Base-by-base conservation (phyloP, 768 basidiomycete genomes). In the Suillus lakei region DNA sequence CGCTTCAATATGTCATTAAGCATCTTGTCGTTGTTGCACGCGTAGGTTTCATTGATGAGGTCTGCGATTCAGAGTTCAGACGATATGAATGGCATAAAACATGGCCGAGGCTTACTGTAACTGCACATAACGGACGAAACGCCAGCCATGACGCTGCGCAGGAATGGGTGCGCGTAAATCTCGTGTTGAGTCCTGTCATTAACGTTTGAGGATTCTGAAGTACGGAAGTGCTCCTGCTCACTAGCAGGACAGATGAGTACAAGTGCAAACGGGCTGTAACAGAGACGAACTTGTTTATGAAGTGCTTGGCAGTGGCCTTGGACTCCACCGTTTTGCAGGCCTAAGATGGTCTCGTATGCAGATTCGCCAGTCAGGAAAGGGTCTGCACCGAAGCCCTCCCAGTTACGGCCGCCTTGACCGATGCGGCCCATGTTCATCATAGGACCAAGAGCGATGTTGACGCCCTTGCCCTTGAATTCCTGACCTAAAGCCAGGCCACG, bases 381-480 rank as follows among this genome's bases (percentile, higher is more conserved):
- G 74, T 96, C 94, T 7, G 84, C 91, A 36, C 93, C 93, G 65
- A 93, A 93, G 28, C 92, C 92, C 80, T 95, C 94, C 92, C 92
- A 95, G 74, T 94, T 93, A 34, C 94, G 80, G 9, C 93, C 94
- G 2, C 89, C 91, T 67, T 84, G 81, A 1, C 89, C 87, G 18
- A 88, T 77, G 18, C 90, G 84, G 2, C 88, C 90, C 79, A 95
- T 84, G 72, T 93, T 93, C 87, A 91, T 93, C 88, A 91, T 91
- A 0, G 91, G 83, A 7, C 82, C 71, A 4, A 76, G 70, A 8
- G 67, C 78, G 48, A 84, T 73, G 69, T 86, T 72, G 21, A 85
- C 85, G 28, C 92, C 92, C 73, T 91, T 89, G 15, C 83, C 87
- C n/a, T 84, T 77, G 72, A 86, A 89, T 73, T 93, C 91, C 62